A percentile compares a stretch with the other conserved stretches of the same genome.
These are phyloP conservation scores for Megacollybia platyphylla DNA, from an alignment of 1,284 basidiomycete genomes.

Conservation along the genomic window DNA sequence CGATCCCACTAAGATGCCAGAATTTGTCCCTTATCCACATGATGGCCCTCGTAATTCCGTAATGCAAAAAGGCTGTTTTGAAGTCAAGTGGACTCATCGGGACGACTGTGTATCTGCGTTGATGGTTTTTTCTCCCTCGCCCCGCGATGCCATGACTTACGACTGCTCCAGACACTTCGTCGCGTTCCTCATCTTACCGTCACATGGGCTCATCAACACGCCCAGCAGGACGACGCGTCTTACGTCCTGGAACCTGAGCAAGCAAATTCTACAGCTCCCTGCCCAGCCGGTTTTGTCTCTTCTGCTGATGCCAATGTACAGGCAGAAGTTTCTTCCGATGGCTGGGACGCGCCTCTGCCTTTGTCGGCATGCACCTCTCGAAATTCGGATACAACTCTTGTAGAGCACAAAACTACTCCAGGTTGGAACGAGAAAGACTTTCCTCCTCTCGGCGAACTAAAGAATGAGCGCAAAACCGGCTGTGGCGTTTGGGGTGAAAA, in stretches of 20 bases:
- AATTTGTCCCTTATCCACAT: conserved; percentile 32
- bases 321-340: not conserved
- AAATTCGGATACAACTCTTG: conserved; percentile 2
- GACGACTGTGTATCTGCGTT: conserved; percentile 62
- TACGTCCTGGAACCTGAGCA: conserved; percentile 10
- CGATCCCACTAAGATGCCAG: not conserved
- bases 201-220: conserved; percentile 63
- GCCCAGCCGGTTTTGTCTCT: not conserved
- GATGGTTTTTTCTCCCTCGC: conserved; percentile 21
- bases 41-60: conserved; percentile 31
- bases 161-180: conserved; percentile 40
- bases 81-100: conserved; percentile 64
- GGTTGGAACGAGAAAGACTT: conserved; percentile 26
- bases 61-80: conserved; percentile 56
- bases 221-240: conserved; percentile 12
- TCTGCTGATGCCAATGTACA: not conserved
- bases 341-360: not conserved
- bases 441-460: conserved; percentile 20
- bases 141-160: not conserved
- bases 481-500: conserved; percentile 16
- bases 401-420: not conserved
- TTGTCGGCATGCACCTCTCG: not conserved
- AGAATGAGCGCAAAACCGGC: conserved; percentile 12
- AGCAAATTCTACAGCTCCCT: not conserved
- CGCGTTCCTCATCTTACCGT: conserved; percentile 56